Evolutionary conservation across 345 rosid species (phyloP).

Genomic region (rapeseed (Brassica napus)): DNA sequence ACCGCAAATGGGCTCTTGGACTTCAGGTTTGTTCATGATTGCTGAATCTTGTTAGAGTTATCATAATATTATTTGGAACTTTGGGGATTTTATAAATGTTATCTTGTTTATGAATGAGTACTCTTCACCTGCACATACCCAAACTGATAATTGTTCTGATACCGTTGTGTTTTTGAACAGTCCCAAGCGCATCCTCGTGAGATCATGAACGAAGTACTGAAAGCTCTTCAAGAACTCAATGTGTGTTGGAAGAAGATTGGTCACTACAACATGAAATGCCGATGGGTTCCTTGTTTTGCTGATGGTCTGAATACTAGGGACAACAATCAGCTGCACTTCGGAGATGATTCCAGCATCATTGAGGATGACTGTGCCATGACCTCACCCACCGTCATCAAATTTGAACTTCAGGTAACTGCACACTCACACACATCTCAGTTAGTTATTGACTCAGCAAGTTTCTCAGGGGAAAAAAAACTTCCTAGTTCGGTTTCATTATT

Average conservation of each 20-base stretch:
- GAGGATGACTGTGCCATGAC: slow-evolving; percentile 50
- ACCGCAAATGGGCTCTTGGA: slow-evolving; percentile 95
- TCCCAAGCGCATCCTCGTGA: slow-evolving; percentile 89
- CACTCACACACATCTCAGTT: neutral
- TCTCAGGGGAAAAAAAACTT: too few species aligned
- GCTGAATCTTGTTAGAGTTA: neutral
- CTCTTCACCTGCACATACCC: neutral
- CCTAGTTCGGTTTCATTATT: too few species aligned
- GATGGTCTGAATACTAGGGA: slow-evolving; percentile 42
- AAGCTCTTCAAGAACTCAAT: slow-evolving; percentile 81
- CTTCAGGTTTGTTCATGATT: slow-evolving; percentile 63
- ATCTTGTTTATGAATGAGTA: neutral
- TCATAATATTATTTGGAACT: too few species aligned
- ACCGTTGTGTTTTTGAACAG: slow-evolving; percentile 43
- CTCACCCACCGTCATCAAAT: slow-evolving; percentile 66
- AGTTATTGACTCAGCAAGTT: too few species aligned
- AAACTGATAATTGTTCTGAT: neutral
- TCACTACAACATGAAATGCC: slow-evolving; percentile 94
- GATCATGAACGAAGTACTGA: slow-evolving; percentile 80
- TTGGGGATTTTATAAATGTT: neutral
- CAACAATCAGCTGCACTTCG: slow-evolving; percentile 37
- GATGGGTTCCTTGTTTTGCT: slow-evolving; percentile 68
- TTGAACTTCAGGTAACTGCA: slow-evolving; percentile 81
- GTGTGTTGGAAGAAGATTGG: slow-evolving; percentile 98
- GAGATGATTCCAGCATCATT: slow-evolving; percentile 67